Conservation (phyloP, 2,329 filamentous ascomycete species). For the Lachnellula willkommii region DNA sequence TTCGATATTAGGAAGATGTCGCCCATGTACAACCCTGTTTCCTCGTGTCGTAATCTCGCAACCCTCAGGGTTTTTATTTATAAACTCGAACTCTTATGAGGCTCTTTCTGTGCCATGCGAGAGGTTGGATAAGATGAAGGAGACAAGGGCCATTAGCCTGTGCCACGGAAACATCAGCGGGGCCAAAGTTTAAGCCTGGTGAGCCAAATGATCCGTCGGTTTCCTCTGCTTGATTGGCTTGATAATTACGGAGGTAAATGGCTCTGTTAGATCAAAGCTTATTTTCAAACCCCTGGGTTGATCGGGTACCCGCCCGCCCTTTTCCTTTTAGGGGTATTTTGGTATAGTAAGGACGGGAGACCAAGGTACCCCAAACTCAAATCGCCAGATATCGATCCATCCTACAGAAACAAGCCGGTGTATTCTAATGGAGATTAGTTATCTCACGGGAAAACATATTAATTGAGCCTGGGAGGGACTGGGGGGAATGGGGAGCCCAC, state of each 20-base stretch:
- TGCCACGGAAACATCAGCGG: neutral
- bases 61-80: conserved; percentile 9
- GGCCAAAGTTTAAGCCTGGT: neutral
- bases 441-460: conserved; percentile 1
- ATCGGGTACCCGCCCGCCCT: neutral
- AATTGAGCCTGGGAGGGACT: conserved; percentile 5
- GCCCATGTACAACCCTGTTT: conserved; percentile 1
- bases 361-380: neutral
- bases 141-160: neutral
- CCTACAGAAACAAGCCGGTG: neutral
- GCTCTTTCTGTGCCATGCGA: neutral
- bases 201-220: neutral
- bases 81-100: neutral
- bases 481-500: neutral
- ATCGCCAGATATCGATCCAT: neutral
- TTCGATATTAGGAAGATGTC: neutral
- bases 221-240: neutral
- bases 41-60: conserved; percentile 14
- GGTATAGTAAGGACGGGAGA: neutral
- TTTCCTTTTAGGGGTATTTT: neutral
- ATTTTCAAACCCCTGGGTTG: neutral
- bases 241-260: neutral
- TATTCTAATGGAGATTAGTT: neutral
- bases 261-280: neutral
- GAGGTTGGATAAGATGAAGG: neutral